Evolutionary conservation across 139 green algal genomes (phyloP), one percentile per base, ranked within the genome.

Genomic region (Closterium sp.): DNA sequence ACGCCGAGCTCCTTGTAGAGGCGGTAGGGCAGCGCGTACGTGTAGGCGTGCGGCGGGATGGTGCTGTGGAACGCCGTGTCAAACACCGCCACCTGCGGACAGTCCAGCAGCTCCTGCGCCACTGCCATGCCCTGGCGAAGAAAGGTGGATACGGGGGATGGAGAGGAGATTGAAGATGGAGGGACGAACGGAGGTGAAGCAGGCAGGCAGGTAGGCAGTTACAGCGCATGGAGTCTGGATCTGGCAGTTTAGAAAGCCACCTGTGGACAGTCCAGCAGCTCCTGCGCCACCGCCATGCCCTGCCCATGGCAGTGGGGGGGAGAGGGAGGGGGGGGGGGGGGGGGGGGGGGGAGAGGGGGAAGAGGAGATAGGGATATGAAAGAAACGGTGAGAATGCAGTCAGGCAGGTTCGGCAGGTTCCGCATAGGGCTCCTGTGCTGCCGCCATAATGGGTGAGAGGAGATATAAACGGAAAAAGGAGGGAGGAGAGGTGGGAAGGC

Each of bases 151-250:
- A n/a, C n/a, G n/a, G n/a, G n/a, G 70, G 38, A 89, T 30, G 38
- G 24, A 45, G 9, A 89, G 86, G 86, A 6, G 27, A 13, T 30
- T 42, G 86, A 9, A 4, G 86, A 89, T 9, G 27, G 9, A 89
- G 27, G 86, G 4, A 24, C 4, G 38, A 4, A 38, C 29, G 27
- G 89, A 4, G 85, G 28, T 10, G 9, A 30, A n/a, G n/a, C n/a
- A n/a, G n/a, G n/a, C n/a, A n/a, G 89, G 19, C 9, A 86, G 11
- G 89, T 4, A 87, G 62, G 19, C 10, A 24, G 3, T 3, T 31
- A 99, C 13, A 97, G 97, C 0, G 97, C 99, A 95, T 99, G 97
- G 92, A 99, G n/a, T n/a, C n/a, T n/a, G n/a, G n/a, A n/a, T n/a
- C n/a, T n/a, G n/a, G n/a, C n/a, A n/a, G n/a, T n/a, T n/a, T n/a